These are phyloP conservation scores for Pisolithus marmoratus DNA, from an alignment of 768 basidiomycete genomes.

Conservation along the genomic window DNA sequence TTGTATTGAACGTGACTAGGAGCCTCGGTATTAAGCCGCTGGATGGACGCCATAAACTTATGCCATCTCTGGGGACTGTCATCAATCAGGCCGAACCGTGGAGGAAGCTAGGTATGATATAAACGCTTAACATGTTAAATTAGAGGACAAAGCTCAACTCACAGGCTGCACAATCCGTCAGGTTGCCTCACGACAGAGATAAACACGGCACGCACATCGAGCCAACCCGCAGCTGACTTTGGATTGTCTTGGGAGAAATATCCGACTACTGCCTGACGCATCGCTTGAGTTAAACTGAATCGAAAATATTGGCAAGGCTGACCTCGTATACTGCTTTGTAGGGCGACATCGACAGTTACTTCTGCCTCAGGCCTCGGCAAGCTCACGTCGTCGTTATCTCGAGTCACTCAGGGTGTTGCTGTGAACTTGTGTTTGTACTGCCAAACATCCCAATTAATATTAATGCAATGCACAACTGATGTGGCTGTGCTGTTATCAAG, in stretches of 20 bases:
- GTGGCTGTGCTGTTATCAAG: no score
- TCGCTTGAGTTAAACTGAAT: background rate
- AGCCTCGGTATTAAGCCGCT: conserved; percentile 39
- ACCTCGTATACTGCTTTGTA: background rate
- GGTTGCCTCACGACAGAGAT: background rate
- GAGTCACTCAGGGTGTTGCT: no score
- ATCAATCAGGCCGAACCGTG: conserved; percentile 56
- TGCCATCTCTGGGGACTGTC: conserved; percentile 44
- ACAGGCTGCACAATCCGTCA: background rate
- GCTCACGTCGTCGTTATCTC: no score
- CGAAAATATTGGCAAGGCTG: background rate
- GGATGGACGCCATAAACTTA: conserved; percentile 37
- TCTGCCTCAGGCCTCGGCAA: no score
- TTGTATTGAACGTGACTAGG: conserved; percentile 45
- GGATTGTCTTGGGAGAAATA: conserved; percentile 19
- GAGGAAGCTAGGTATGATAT: conserved; percentile 37
- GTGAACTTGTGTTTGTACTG: no score
- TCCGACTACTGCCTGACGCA: conserved; percentile 6
- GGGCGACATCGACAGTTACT: background rate
- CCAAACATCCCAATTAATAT: no score
- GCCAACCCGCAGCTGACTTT: background rate
- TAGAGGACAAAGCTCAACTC: background rate
- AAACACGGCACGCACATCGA: no score
- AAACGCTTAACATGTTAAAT: background rate
- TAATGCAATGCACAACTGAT: no score